These are phyloP conservation scores for Takakia lepidozioides DNA, from an alignment of 225 moss, liverwort and hornwort species.

Conservation along the genomic window DNA sequence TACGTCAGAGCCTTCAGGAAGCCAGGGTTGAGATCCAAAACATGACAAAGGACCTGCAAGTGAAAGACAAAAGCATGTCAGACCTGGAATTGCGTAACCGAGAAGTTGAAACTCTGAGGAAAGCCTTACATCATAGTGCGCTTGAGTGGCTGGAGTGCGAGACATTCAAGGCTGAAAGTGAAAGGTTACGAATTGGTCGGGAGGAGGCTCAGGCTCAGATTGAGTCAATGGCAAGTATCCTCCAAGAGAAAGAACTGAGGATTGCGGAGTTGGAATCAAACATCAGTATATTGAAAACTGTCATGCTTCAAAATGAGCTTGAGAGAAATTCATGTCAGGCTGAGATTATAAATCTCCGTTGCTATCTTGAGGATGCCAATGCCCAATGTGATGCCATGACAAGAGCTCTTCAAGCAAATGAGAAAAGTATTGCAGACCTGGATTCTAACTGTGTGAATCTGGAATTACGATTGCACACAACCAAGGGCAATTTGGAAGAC, in stretches of 20 bases:
- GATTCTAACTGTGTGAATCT: not conserved
- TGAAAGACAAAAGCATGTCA: not conserved
- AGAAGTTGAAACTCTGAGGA: not conserved
- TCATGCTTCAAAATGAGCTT: not conserved
- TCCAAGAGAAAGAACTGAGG: too few species aligned
- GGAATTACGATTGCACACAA: not conserved
- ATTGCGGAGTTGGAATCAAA: too few species aligned
- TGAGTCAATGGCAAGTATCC: too few species aligned
- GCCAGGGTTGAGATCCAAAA: not conserved
- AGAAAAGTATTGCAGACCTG: not conserved
- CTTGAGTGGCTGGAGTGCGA: conserved; percentile 1
- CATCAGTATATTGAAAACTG: too few species aligned
- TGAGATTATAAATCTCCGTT: not conserved
- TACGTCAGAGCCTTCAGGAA: not conserved
- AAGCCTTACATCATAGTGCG: not conserved
- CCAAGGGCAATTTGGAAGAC: not conserved
- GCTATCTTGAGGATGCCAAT: not conserved
- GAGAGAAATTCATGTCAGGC: not conserved
- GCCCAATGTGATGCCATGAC: not conserved
- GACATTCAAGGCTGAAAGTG: not conserved
- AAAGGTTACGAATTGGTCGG: not conserved
- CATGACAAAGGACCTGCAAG: not conserved
- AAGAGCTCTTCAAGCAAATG: not conserved
- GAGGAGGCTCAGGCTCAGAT: too few species aligned
- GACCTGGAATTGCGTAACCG: not conserved